These are phyloP conservation scores for Magnolia sinica DNA, from an alignment of 164 flowering plant species.

Conservation along the genomic window DNA sequence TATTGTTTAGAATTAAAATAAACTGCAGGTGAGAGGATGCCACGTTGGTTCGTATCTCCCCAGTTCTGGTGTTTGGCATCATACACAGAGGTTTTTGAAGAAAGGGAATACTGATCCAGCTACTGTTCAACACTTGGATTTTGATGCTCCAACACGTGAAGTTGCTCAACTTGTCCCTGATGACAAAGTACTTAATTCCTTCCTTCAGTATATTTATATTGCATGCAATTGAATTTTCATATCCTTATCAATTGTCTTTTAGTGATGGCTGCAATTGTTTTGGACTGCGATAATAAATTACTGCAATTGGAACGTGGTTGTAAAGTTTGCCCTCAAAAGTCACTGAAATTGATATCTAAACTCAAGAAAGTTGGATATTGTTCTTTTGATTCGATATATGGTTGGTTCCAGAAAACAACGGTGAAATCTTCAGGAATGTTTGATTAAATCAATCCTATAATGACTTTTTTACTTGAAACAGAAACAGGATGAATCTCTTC, in stretches of 20 bases:
- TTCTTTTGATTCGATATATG: not conserved
- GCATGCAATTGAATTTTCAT: not conserved
- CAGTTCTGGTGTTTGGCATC: slow-evolving; percentile 88
- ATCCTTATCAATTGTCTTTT: not conserved
- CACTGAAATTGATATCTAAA: not conserved
- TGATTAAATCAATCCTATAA: not conserved
- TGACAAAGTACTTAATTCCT: slow-evolving; percentile 60
- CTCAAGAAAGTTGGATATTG: not conserved
- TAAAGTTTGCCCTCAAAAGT: no score
- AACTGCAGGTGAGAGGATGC: slow-evolving; percentile 75
- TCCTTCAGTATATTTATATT: not conserved
- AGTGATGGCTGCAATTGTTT: not conserved
- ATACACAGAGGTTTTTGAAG: slow-evolving; percentile 80
- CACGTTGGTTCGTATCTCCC: slow-evolving; percentile 90
- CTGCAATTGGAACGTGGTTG: not conserved
- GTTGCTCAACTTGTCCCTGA: slow-evolving; percentile 70
- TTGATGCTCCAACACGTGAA: slow-evolving; percentile 99
- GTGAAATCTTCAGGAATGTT: not conserved
- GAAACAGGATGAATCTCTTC: slow-evolving; percentile 95
- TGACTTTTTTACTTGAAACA: slow-evolving; percentile 24
- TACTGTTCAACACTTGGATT: slow-evolving; percentile 83
- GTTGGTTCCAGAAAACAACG: not conserved
- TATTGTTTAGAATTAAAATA: not conserved
- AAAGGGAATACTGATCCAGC: slow-evolving; percentile 47
- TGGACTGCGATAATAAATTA: not conserved